A percentile compares a stretch with the other conserved stretches of the same genome.
These are phyloP conservation scores for Aschersonia sp. DNA, from an alignment of 2,329 filamentous ascomycete genomes.

Conservation along the genomic window DNA sequence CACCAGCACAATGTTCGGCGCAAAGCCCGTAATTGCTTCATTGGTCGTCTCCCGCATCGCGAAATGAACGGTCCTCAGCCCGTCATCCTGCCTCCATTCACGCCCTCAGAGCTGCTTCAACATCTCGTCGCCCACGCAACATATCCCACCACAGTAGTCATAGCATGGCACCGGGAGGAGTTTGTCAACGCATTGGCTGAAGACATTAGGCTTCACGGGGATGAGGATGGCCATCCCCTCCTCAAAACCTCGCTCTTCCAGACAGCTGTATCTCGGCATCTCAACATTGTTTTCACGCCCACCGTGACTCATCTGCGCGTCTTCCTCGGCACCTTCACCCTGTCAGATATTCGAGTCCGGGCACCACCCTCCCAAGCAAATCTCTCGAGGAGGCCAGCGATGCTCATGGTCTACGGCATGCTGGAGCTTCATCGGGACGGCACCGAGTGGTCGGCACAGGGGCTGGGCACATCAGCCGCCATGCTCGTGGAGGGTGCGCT, in stretches of 20 bases:
- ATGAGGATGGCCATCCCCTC: constrained; percentile 18
- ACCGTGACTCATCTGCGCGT: constrained; percentile 66
- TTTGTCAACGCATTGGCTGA: constrained; percentile 48
- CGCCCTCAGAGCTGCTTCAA: constrained; percentile 47
- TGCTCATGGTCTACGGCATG: constrained; percentile 50
- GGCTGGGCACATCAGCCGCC: constrained; percentile 47
- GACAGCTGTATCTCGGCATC: constrained; percentile 50
- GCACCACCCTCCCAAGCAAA: constrained; percentile 15
- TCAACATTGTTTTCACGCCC: constrained; percentile 58
- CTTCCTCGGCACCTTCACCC: constrained; percentile 46
- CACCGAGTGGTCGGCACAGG: constrained; percentile 64
- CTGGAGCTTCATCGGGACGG: constrained; percentile 51
- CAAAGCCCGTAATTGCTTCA: too few relatives aligned
- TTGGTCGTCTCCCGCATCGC: background rate
- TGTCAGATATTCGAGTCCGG: constrained; percentile 18
- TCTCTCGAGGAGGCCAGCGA: constrained; percentile 13
- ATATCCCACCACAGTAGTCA: constrained; percentile 49
- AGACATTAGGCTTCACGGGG: constrained; percentile 21
- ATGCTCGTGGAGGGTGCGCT: constrained; percentile 45
- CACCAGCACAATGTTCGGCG: background rate
- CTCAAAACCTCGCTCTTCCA: constrained; percentile 53
- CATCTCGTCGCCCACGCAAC: constrained; percentile 43
- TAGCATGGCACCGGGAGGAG: constrained; percentile 49
- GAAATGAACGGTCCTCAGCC: constrained; percentile 12
- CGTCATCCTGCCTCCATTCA: constrained; percentile 34